These are phyloP conservation scores for Sherardia arvensis DNA, from an alignment of 257 asterid species.

Conservation along the genomic window DNA sequence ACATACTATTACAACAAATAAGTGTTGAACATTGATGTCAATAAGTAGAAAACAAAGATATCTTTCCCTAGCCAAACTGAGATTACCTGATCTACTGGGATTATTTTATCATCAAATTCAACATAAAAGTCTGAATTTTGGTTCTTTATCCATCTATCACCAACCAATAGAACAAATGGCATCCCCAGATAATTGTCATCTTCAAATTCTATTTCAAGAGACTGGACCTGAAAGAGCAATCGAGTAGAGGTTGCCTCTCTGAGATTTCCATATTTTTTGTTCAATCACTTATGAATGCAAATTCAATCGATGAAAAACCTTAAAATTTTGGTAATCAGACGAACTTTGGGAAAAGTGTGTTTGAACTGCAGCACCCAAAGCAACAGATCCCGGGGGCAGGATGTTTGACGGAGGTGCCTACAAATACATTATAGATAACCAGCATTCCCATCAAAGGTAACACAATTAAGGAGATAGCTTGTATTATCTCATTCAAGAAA, in stretches of 20 bases:
- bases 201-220: conserved; percentile 62
- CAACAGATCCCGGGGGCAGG: conserved; percentile 71
- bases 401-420: conserved; percentile 74
- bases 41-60: not conserved
- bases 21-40: conserved; percentile 3
- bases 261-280: not conserved
- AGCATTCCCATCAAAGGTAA: not conserved
- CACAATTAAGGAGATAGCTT: not conserved
- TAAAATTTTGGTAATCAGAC: conserved; percentile 30
- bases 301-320: conserved; percentile 34
- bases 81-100: conserved; percentile 40
- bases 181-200: conserved; percentile 73
- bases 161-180: conserved; percentile 87
- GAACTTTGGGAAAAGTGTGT: conserved; percentile 43
- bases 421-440: conserved; percentile 11
- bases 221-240: conserved; percentile 53
- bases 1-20: not conserved
- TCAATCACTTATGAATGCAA: not conserved
- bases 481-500: not conserved
- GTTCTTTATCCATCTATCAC: conserved; percentile 76
- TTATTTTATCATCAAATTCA: conserved; percentile 38
- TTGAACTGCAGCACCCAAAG: conserved; percentile 59
- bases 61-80: not conserved
- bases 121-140: conserved; percentile 75
- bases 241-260: not conserved